Conservation (phyloP, 495 filamentous ascomycete species). For the Podospora pseudocomata region DNA sequence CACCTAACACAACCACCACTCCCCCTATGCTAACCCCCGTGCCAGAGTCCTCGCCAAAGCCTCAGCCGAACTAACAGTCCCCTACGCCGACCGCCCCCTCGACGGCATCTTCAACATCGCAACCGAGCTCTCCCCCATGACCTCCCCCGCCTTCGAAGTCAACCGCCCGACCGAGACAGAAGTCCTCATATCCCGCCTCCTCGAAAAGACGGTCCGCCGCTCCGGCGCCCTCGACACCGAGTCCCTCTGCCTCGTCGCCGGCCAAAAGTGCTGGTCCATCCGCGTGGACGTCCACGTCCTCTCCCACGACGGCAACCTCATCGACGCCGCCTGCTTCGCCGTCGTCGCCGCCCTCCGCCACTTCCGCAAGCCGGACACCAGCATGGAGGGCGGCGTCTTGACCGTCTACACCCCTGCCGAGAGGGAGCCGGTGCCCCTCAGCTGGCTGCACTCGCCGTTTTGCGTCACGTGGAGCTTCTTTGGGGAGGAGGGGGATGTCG, state of each 20-base stretch:
- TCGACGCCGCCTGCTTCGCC: conserved; percentile 80
- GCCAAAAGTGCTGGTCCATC: conserved; percentile 83
- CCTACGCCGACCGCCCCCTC: conserved; percentile 83
- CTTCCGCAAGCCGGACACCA: conserved; percentile 83
- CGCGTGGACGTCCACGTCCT: conserved; percentile 87
- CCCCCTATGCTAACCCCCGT: conserved; percentile 8
- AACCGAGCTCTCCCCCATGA: conserved; percentile 88
- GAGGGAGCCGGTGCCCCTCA: conserved; percentile 81
- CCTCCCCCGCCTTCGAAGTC: conserved; percentile 83
- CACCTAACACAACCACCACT: background rate
- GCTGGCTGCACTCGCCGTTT: conserved; percentile 84
- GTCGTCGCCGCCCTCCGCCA: conserved; percentile 84
- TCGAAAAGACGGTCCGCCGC: conserved; percentile 90
- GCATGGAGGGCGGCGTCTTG: conserved; percentile 73
- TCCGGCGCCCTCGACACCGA: conserved; percentile 90
- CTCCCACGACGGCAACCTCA: conserved; percentile 81
- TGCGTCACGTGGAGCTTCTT: conserved; percentile 83
- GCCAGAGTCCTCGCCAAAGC: conserved; percentile 76
- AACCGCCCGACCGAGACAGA: conserved; percentile 79
- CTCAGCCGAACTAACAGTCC: conserved; percentile 80
- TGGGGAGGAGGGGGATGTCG: conserved; percentile 56
- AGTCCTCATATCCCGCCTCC: conserved; percentile 74
- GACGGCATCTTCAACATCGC: conserved; percentile 91
- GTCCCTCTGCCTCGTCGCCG: conserved; percentile 88
- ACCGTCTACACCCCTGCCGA: conserved; percentile 80